Conservation (phyloP, 164 flowering plant genomes). For the Pachysandra terminalis region DNA sequence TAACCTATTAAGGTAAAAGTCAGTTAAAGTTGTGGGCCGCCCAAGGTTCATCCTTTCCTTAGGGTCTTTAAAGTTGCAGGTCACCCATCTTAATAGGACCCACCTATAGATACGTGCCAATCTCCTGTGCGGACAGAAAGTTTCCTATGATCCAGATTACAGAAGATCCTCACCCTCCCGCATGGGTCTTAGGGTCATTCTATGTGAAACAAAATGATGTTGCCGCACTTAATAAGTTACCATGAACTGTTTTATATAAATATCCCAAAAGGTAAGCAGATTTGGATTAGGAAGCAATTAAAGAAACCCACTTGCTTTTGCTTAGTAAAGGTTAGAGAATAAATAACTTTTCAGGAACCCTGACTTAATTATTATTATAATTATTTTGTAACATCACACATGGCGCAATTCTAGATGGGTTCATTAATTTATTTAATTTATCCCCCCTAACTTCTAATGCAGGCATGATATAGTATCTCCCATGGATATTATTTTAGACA, state of each 20-base stretch:
- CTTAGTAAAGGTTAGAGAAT: conserved; percentile 29
- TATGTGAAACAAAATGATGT: background rate
- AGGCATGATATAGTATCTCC: background rate
- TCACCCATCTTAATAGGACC: too few species aligned
- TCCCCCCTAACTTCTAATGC: background rate
- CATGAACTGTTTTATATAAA: background rate
- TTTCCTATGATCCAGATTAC: too few species aligned
- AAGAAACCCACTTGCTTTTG: conserved; percentile 37
- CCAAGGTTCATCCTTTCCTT: too few species aligned
- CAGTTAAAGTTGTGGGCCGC: too few species aligned
- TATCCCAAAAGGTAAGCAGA: conserved; percentile 20
- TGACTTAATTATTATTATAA: background rate
- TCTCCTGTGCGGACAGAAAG: too few species aligned
- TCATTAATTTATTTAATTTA: too few species aligned
- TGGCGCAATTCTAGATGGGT: background rate
- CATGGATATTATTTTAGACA: conserved; percentile 8
- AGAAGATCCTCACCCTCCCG: too few species aligned
- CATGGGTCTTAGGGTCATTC: too few species aligned
- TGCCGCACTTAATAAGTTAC: background rate
- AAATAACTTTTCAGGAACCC: conserved; percentile 20
- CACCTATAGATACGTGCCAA: too few species aligned
- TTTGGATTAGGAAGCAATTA: conserved; percentile 29
- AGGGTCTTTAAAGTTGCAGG: too few species aligned
- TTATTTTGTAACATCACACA: background rate
- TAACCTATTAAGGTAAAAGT: too few species aligned